These are phyloP conservation scores for Jatropha podagrica DNA, from an alignment of 441 rosid species.

Conservation along the genomic window DNA sequence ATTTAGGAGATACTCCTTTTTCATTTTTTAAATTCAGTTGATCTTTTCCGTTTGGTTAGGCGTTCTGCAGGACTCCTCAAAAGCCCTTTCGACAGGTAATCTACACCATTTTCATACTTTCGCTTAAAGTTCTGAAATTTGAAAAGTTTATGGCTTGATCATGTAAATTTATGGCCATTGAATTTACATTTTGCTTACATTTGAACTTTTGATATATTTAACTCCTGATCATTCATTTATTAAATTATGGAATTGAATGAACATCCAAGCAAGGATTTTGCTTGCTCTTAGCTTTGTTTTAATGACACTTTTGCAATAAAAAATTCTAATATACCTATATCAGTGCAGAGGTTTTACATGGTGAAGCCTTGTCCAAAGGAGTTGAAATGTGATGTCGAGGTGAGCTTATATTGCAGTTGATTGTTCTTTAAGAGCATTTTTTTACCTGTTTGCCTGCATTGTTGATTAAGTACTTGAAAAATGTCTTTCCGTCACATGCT, in stretches of 20 bases:
- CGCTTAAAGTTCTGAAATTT: not conserved
- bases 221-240: not conserved
- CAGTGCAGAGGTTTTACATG: conserved; percentile 76
- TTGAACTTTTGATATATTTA: conserved; percentile 1
- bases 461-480: not conserved
- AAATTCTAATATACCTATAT: conserved; percentile 21
- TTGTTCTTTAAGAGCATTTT: not conserved
- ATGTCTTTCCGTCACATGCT: not conserved
- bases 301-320: not conserved
- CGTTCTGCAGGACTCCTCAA: conserved; percentile 92
- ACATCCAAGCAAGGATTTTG: not conserved
- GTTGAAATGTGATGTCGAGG: conserved; percentile 93
- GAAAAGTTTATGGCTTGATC: not conserved
- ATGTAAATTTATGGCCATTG: not conserved
- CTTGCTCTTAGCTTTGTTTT: not conserved
- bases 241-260: conserved; percentile 1
- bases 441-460: not conserved
- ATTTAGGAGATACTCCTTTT: no score
- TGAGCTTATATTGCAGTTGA: conserved; percentile 29
- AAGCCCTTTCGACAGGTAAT: conserved; percentile 93
- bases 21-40: conserved; percentile 8
- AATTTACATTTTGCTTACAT: not conserved
- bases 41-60: conserved; percentile 36
- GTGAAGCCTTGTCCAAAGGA: conserved; percentile 96
- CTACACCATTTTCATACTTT: conserved; percentile 2